Percentiles rank a stretch among this genome's conserved stretches.
These are phyloP conservation scores for Penicillium sclerotiorum DNA, from an alignment of 2,329 filamentous ascomycete species.

Conservation along the genomic window DNA sequence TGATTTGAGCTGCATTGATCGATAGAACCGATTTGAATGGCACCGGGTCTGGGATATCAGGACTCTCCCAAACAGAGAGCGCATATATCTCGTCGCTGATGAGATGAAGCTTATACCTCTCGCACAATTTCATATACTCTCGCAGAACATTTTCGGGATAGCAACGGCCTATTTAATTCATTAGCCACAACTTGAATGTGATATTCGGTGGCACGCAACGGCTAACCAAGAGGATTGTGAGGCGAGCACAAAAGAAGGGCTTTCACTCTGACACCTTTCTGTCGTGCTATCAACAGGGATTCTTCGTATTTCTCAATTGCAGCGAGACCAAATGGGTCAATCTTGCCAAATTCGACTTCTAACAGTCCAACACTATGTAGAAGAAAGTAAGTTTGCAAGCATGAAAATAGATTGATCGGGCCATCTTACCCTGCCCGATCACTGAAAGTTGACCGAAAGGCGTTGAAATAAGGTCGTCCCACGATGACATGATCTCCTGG, in stretches of 20 bases:
- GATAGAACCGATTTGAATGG: constrained; percentile 15
- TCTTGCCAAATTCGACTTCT: not conserved
- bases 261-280: constrained; percentile 41
- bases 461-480: constrained; percentile 42
- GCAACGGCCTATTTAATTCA: constrained; percentile 2
- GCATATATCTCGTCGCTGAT: constrained; percentile 21
- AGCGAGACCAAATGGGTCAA: not conserved
- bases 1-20: not conserved
- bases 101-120: constrained; percentile 12
- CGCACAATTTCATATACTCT: constrained; percentile 14
- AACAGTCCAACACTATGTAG: not conserved
- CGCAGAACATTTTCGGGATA: constrained; percentile 8
- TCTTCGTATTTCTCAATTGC: not conserved
- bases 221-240: constrained; percentile 51
- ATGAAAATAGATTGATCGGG: no score
- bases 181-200: no score
- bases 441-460: constrained; percentile 47
- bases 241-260: constrained; percentile 53
- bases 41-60: not conserved
- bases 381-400: not conserved
- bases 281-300: constrained; percentile 37
- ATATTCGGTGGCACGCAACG: not conserved
- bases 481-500: constrained; percentile 28
- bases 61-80: constrained; percentile 17
- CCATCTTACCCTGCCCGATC: constrained; percentile 40